phyloP scores from a whole-genome alignment of 129 eudicot species.

The Flaveria ramosissima region DNA sequence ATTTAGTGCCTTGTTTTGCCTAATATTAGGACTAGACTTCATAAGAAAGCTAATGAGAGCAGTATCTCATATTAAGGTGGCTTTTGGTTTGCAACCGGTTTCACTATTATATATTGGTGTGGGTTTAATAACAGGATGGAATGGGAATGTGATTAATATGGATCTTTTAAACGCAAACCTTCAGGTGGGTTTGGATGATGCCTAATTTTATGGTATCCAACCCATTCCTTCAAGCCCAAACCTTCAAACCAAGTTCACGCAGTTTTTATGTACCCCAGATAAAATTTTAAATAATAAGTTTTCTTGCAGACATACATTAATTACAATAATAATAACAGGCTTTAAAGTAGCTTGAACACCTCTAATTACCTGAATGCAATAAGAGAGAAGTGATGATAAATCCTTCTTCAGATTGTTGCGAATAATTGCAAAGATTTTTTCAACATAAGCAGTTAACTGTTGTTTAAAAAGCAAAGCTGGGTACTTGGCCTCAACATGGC shows the following conservation, averaged over 20 bases:
- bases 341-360: constrained; percentile 13
- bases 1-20: constrained; percentile 36
- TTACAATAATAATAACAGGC: not conserved
- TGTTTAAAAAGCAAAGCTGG: constrained; percentile 97
- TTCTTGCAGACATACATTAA: not conserved
- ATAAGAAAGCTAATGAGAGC: constrained; percentile 25
- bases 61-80: constrained; percentile 13
- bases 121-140: no score
- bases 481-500: constrained; percentile 86
- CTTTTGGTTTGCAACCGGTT: no score
- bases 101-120: no score
- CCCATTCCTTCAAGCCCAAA: no score
- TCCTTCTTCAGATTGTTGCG: constrained; percentile 79
- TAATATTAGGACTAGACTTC: constrained; percentile 32
- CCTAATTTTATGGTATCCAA: no score
- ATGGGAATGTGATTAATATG: no score
- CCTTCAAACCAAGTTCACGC: no score
- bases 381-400: constrained; percentile 56
- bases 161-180: no score
- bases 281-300: not conserved
- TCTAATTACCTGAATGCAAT: constrained; percentile 69
- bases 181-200: no score
- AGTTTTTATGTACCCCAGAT: no score
- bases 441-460: constrained; percentile 91
- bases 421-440: constrained; percentile 80